Evolutionary conservation across 2,329 filamentous ascomycete genomes (phyloP).

Genomic region (Alternaria panax): DNA sequence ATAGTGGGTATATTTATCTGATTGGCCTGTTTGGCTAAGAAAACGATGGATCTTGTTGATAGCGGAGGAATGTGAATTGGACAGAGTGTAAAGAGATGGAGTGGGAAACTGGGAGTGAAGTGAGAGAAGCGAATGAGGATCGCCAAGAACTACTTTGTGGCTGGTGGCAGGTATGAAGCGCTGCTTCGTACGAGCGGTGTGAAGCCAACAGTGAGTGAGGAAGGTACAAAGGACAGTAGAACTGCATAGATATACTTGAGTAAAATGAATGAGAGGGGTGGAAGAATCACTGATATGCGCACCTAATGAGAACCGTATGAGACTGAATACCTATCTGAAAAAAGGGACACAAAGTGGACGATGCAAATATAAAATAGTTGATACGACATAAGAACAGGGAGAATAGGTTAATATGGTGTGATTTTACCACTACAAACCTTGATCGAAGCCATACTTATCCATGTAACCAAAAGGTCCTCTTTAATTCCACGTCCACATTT

Average conservation of each 20-base stretch:
- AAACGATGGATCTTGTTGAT: conserved; percentile 7
- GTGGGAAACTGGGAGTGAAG: not conserved
- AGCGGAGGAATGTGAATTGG: not conserved
- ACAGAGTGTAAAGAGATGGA: not conserved
- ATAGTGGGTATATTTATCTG: conserved; percentile 8
- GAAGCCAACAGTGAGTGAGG: not conserved
- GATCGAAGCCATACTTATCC: not conserved
- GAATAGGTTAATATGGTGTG: not conserved
- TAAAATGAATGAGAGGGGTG: not conserved
- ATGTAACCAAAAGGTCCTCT: not conserved
- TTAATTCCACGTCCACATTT: not conserved
- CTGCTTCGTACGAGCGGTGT: not conserved
- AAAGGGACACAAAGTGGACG: not conserved
- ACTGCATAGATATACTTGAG: not conserved
- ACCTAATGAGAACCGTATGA: not conserved
- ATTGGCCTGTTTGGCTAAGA: conserved; percentile 2
- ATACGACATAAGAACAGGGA: not conserved
- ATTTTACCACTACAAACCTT: not conserved
- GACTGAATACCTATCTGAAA: not conserved
- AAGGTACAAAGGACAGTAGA: not conserved
- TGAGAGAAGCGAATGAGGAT: not conserved
- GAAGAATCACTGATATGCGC: not conserved
- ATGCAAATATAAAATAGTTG: not conserved
- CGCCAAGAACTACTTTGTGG: conserved; percentile 6
- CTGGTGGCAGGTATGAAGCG: not conserved